These are phyloP conservation scores for Aspergillus niger DNA, from an alignment of 2,329 filamentous ascomycete species.

Conservation along the genomic window DNA sequence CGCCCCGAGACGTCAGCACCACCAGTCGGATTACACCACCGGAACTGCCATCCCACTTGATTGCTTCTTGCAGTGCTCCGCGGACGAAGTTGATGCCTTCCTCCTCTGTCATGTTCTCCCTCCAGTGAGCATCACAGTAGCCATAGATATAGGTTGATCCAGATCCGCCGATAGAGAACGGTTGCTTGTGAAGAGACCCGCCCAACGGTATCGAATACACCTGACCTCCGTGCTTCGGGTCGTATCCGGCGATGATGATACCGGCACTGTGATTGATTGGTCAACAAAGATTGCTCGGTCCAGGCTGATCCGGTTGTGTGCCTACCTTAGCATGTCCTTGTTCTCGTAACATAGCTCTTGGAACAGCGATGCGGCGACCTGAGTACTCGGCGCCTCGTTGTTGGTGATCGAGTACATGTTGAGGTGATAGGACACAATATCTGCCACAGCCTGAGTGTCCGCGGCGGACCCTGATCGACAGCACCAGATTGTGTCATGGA, in stretches of 20 bases:
- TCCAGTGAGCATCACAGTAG: constrained; percentile 96
- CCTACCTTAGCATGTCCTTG: constrained; percentile 88
- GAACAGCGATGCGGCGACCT: constrained; percentile 93
- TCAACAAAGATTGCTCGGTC: constrained; percentile 6
- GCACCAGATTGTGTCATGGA: constrained; percentile 99
- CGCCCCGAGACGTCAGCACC: constrained; percentile 85
- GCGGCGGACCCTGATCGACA: constrained; percentile 96
- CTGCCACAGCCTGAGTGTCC: constrained; percentile 95
- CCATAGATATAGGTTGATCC: constrained; percentile 99
- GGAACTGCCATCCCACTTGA: constrained; percentile 99
- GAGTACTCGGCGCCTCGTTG: constrained; percentile 86
- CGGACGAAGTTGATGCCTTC: constrained; percentile 94
- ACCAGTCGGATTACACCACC: constrained; percentile 98
- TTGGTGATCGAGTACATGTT: constrained; percentile 90
- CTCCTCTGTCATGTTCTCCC: constrained; percentile 87
- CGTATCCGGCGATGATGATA: constrained; percentile 98
- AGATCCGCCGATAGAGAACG: constrained; percentile 93
- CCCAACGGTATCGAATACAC: constrained; percentile 97
- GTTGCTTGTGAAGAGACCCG: constrained; percentile 94
- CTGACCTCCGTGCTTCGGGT: constrained; percentile 90
- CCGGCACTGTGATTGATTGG: constrained; percentile 66
- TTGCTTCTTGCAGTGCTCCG: constrained; percentile 84
- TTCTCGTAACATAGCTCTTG: constrained; percentile 98
- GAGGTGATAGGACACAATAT: constrained; percentile 96
- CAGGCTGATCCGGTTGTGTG: constrained; percentile 14